Percentiles rank a stretch among this genome's conserved stretches.
Conservation (phyloP, 176 grass and related monocot species). For the Eleusine indica region DNA sequence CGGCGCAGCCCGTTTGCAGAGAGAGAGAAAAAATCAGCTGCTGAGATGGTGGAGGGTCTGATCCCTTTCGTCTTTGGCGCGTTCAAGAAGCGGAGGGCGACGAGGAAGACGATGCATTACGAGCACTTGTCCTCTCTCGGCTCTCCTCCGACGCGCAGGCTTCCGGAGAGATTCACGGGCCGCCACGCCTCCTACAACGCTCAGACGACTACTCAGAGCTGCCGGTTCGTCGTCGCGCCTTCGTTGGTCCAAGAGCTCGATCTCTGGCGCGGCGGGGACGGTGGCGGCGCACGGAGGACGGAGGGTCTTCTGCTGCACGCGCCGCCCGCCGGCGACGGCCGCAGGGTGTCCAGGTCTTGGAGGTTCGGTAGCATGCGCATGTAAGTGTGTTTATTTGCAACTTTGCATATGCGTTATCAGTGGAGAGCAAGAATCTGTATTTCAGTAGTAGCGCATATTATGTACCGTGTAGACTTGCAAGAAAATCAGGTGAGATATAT, state of each 20-base stretch:
- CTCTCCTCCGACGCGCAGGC: background rate
- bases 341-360: constrained; percentile 20
- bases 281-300: too few relatives aligned
- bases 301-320: background rate
- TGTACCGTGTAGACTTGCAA: background rate
- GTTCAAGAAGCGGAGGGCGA: constrained; percentile 43
- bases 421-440: background rate
- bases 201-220: constrained; percentile 33
- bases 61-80: constrained; percentile 41
- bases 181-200: background rate
- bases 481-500: background rate
- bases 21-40: too few relatives aligned
- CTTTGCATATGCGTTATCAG: background rate
- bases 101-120: constrained; percentile 16
- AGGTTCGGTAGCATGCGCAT: constrained; percentile 29
- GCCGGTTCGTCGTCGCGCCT: constrained; percentile 35
- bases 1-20: background rate
- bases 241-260: constrained; percentile 27
- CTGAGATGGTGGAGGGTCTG: constrained; percentile 31
- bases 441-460: background rate
- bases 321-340: constrained; percentile 1
- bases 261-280: background rate
- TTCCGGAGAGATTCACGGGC: background rate
- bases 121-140: background rate
- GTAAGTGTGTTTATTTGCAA: background rate